Evolutionary conservation across 257 asterid genomes (phyloP).

Genomic region (Solanum acaule): DNA sequence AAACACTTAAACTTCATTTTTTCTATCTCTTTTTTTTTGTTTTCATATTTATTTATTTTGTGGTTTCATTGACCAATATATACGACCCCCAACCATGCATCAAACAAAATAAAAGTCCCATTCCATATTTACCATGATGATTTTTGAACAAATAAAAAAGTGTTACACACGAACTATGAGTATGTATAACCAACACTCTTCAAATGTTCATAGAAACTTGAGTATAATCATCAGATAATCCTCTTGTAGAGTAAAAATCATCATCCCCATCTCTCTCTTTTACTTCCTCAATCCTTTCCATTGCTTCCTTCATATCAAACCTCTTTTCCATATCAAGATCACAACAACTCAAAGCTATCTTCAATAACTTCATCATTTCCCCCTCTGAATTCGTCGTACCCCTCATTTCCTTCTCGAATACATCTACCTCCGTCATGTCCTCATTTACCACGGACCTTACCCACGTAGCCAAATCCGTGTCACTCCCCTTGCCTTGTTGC

Average conservation of each 20-base stretch:
- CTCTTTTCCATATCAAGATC: conserved; percentile 42
- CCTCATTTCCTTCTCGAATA: conserved; percentile 56
- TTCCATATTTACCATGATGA: background rate
- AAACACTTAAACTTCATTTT: background rate
- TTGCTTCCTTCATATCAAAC: conserved; percentile 53
- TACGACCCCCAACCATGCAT: background rate
- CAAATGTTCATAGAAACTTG: background rate
- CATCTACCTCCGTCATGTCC: conserved; percentile 18
- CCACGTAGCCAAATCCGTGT: conserved; percentile 44
- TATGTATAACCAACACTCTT: background rate
- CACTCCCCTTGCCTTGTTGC: conserved; percentile 44
- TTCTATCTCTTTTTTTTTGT: background rate
- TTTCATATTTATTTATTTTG: background rate
- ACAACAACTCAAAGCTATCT: conserved; percentile 60
- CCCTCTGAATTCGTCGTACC: conserved; percentile 25
- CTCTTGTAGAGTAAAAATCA: conserved; percentile 43
- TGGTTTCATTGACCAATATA: background rate
- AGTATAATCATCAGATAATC: conserved; percentile 46
- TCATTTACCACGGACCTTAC: conserved; percentile 25
- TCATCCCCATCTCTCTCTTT: conserved; percentile 33
- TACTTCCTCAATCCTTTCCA: conserved; percentile 48
- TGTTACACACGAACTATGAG: background rate
- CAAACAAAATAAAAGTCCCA: background rate
- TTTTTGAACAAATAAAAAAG: conserved; percentile 2
- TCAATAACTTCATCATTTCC: conserved; percentile 57